Base-by-base conservation (phyloP, 106 monocot species). In the Platanthera zijinensis region DNA sequence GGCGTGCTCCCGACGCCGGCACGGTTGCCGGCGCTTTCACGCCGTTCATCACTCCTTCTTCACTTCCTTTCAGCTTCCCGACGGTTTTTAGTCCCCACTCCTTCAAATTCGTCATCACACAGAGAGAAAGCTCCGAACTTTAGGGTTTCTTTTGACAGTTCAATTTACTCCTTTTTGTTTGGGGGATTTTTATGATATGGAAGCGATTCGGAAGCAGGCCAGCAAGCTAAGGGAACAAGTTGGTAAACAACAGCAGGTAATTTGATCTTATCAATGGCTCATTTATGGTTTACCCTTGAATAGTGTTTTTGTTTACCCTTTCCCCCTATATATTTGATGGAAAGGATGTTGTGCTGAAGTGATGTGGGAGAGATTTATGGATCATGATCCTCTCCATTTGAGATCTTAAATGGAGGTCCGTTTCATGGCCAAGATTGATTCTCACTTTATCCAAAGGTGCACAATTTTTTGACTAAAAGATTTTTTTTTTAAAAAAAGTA, bases 211-310 rank as follows among this genome's bases (percentile, higher is more conserved):
- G 75, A 90, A 85, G 87, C 90, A 90, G 52, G 90, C 90, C 5
- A 87, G 81, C 78, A 90, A 75, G 83, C 80, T 90, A 8, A 75
- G 83, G 51, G 85, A 90, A 78, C 90, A 87, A 76, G 81, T 90
- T 18, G 84, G 84, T 71, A 89, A 84, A 82, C 89, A 89, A 72
- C 89, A 86, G 19, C 86, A 89, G 84, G 89, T 86, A 72, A 47
- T 70, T 6, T 70, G n/a, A 70, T 70, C 5, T 14, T 14, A 48
- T 70, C 7, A 32, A 30, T 12, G 25, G 32, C 32, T 66, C 66
- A 0, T 10, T 66, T 10, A 9, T 32, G 66, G 5, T 66, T 10
- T 66, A 66, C n/a, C 59, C 9, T 7, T 61, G 19, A 21, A 6
- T 2, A 10, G 8, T 66, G 39, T 66, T 32, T 66, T 30, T 64